Base-by-base conservation (phyloP, 208 protist genomes). In the Endotrypanum monterogeii region DNA sequence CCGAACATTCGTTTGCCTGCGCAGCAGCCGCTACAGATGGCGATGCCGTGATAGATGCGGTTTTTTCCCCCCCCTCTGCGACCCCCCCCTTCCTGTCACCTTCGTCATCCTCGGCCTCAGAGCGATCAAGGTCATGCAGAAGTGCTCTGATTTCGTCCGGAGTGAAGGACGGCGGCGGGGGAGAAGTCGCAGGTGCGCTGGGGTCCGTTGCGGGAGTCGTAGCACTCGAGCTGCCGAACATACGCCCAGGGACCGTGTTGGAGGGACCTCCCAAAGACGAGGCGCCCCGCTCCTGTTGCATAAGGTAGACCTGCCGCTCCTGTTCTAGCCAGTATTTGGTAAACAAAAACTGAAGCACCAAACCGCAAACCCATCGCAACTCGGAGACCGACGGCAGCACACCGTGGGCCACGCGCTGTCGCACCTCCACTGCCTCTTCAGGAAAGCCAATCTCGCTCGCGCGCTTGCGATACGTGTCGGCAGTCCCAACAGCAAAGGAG, bases 381-480 rank as follows among this genome's bases (percentile, higher is more conserved):
- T 97, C 89, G 5, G 89, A 89, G 0, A 92, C 67, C 3, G 85
- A 66, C 44, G 93, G 93, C 52, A 90, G 56, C 16, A 66, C 74
- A 1, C 93, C 93, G 66, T 97, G 93, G 3, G 93, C 90, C 71
- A 97, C 89, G 23, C 90, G 89, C 77, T 97, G 90, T 3, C 93
- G 90, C 67, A 94, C 93, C 83, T 97, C 90, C 9, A 95, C 89
- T 30, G 87, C 89, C 81, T 97, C 90, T 68, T 92, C 93, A 0
- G 93, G 93, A 61, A 97, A 93, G 20, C 77, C 88, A 54, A 95
- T 90, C 56, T 82, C 51, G 7, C 62, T 76, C 2, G 93, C 93
- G 6, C 93, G 83, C 73, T 93, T 87, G 44, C 93, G 86, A 78
- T 97, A 97, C 35, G 93, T 97, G 75, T 89, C 80, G 14, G 78